Base-by-base conservation (phyloP, 352 stramenopile genomes). In the Globisporangium abappressorium region DNA sequence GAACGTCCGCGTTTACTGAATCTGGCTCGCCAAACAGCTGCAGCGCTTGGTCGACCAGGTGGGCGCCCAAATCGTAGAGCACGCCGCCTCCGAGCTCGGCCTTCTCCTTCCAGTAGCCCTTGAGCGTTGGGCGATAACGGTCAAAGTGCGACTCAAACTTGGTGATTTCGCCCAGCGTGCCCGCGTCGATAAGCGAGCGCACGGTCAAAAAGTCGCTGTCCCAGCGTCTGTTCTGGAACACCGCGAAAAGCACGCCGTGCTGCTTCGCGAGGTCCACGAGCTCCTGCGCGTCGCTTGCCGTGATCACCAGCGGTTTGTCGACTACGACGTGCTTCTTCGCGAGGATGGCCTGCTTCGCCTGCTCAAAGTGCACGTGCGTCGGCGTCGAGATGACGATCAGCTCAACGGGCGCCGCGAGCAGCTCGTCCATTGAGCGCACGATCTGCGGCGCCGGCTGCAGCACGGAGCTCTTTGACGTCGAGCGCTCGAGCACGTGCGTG, bases 51-150 rank as follows among this genome's bases (percentile, higher is more conserved):
- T 93, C 83, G 20, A 89, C 79, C 12, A 91, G 68, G 62, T 93
- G 85, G 0, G 83, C 79, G 0, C 85, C 85, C 18, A 93, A 70
- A 66, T 93, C 85, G 70, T 92, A 92, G 14, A 93, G 74, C 58
- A 88, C 77, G 28, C 85, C 85, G 7, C 81, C 83, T 30, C 83
- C 84, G 15, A 80, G 73, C 0, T 73, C 75, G 9, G 81, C 73
- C 61, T 84, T 78, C 60, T 93, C 85, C 71, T 93, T 91, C 85
- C 85, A 93, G 75, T 91, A 91, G 49, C 82, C 80, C 70, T 93
- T 93, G 65, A 91, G 81, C 47, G 43, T 71, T 30, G 85, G 85
- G 0, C 85, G 81, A 67, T 84, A 93, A 57, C 85, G 80, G 57
- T 93, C 83, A 68, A 74, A 93, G 62, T 93, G 83, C 18, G 72